Base-by-base conservation (phyloP, 1,284 basidiomycete species). In the Cutaneotrichosporon cyanovorans region DNA sequence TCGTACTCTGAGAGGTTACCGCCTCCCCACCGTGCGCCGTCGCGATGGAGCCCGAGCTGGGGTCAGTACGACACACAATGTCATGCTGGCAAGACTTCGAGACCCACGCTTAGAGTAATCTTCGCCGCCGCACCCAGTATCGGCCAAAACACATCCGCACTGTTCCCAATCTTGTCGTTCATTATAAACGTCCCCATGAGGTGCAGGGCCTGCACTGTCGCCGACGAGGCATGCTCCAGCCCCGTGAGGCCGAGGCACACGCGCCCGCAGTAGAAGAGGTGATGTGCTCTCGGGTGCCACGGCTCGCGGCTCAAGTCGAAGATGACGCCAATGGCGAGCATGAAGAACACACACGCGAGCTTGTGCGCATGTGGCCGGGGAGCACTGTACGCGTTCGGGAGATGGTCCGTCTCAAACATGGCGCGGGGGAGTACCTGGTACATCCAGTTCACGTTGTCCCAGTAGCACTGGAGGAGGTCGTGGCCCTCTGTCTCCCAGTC, bases 391-490 rank as follows among this genome's bases (percentile, higher is more conserved):
- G 66, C 69, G 30, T 50, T 56, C 18, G 60, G 41, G n/a, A 71
- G 52, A 45, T 66, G 63, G 46, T 70, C 66, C n/a, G 46, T 51
- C 28, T 70, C 67, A 41, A 72, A 68, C 42, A 66, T 64, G 2
- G 53, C 40, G 25, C 60, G 50, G 11, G 61, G 62, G n/a, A 69
- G 53, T n/a, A 57, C 53, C 46, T 66, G 65, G 48, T 66, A 55
- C 68, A 70, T 69, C 69, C 69, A 71, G 47, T 65, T 65, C n/a
- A 71, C 69, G 45, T 72, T 66, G 42, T 69, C 63, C 65, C 66
- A 71, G 42, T 70, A 72, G 23, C 54, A 62, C 49, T 60, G 55
- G 22, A 59, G 56, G 43, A 69, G 45, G 12, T 37, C 45, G 40
- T 54, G 50, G 2, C 63, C 68, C 46, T 68, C 63, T 3, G 23